These are phyloP conservation scores for Pulveroboletus ravenelii DNA, from an alignment of 768 basidiomycete genomes.

Conservation along the genomic window DNA sequence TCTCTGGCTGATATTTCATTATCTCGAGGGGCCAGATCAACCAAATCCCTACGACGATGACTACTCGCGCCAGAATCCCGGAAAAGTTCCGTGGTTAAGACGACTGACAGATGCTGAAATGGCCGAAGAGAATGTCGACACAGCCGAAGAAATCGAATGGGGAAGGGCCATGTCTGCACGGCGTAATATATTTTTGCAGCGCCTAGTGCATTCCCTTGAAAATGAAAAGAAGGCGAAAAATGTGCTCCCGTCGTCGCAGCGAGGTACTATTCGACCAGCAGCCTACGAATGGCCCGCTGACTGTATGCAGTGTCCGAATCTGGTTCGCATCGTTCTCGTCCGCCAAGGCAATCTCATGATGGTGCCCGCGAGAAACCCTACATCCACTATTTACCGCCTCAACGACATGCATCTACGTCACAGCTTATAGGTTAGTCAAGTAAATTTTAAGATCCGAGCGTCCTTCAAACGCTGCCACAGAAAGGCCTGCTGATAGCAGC, in stretches of 20 bases:
- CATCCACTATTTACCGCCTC: constrained; percentile 32
- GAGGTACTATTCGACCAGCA: constrained; percentile 13
- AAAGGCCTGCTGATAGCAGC: constrained; percentile 10
- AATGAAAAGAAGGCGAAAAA: constrained; percentile 46
- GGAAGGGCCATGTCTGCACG: constrained; percentile 69
- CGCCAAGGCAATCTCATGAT: constrained; percentile 21
- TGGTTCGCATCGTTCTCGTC: constrained; percentile 24
- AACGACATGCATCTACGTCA: constrained; percentile 14
- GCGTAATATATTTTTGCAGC: constrained; percentile 66
- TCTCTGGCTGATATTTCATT: constrained; percentile 79
- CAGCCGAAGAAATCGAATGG: constrained; percentile 71
- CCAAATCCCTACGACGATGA: constrained; percentile 77
- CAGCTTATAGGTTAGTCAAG: constrained; percentile 22
- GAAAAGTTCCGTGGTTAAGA: constrained; percentile 61
- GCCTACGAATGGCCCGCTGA: constrained; percentile 8
- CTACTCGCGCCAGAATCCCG: constrained; percentile 49
- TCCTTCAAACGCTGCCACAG: constrained; percentile 12
- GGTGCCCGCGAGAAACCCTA: constrained; percentile 30
- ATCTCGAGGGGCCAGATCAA: constrained; percentile 60
- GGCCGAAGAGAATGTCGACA: constrained; percentile 71
- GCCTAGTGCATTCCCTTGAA: constrained; percentile 55
- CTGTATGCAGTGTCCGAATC: constrained; percentile 20
- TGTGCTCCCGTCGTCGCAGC: constrained; percentile 29
- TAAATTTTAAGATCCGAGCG: neutral
- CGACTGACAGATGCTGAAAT: constrained; percentile 52